Conservation (phyloP, 2,329 filamentous ascomycete genomes). For the Phoma herbarum region DNA sequence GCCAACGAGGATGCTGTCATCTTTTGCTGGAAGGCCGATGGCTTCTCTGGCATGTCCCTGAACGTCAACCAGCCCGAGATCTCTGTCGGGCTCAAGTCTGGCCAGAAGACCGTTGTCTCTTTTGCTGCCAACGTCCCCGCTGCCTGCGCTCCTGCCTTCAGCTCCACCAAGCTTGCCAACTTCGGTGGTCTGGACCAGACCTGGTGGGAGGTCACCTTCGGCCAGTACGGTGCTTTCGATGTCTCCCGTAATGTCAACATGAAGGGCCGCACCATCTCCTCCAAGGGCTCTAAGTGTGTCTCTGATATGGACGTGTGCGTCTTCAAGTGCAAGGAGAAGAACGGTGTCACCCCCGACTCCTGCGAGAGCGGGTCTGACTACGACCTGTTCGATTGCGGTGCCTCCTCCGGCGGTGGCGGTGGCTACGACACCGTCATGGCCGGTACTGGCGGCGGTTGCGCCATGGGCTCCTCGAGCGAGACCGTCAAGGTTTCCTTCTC, state of each 20-base stretch:
- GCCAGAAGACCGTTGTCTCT: slow-evolving; percentile 51
- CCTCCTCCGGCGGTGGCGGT: slow-evolving; percentile 36
- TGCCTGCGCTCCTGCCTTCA: slow-evolving; percentile 53
- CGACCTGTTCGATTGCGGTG: slow-evolving; percentile 50
- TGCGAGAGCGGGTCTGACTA: slow-evolving; percentile 53
- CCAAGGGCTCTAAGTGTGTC: slow-evolving; percentile 53
- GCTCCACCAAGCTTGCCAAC: slow-evolving; percentile 43
- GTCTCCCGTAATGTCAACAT: slow-evolving; percentile 58
- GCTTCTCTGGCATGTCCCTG: slow-evolving; percentile 49
- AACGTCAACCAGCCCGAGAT: slow-evolving; percentile 49
- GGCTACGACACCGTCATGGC: slow-evolving; percentile 41
- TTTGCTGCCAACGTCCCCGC: slow-evolving; percentile 50
- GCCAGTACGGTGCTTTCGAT: slow-evolving; percentile 52
- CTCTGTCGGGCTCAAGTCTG: slow-evolving; percentile 52
- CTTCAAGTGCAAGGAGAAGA: slow-evolving; percentile 53
- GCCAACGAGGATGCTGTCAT: slow-evolving; percentile 42
- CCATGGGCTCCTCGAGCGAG: slow-evolving; percentile 39
- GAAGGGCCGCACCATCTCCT: slow-evolving; percentile 53
- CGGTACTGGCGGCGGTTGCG: slow-evolving; percentile 45
- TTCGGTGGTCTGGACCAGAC: slow-evolving; percentile 55
- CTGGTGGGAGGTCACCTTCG: slow-evolving; percentile 57
- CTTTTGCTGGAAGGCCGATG: slow-evolving; percentile 49
- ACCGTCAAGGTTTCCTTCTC: slow-evolving; percentile 39
- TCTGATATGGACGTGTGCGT: slow-evolving; percentile 55
- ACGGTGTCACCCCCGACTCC: slow-evolving; percentile 24